Conservation (phyloP, 768 basidiomycete genomes). For the Russula sp. region DNA sequence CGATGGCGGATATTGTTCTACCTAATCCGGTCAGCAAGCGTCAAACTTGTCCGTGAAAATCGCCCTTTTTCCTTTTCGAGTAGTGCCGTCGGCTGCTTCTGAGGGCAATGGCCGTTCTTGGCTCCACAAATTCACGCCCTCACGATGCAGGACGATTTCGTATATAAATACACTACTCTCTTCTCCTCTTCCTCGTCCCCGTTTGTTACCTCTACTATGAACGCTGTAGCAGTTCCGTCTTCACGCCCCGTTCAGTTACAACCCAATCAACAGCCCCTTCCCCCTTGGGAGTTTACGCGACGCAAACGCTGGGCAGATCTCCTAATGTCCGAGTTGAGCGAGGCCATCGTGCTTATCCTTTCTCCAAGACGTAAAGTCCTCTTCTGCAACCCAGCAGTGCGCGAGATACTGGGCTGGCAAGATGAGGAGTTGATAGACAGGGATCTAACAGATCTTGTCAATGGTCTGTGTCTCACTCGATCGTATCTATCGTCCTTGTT, state of each 20-base stretch:
- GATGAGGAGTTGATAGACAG: conserved; percentile 65
- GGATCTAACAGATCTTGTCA: conserved; percentile 56
- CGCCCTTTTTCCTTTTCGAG: conserved; percentile 3
- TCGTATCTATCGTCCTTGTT: conserved; percentile 15
- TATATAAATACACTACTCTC: neutral
- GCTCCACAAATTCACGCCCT: conserved; percentile 13
- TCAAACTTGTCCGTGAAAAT: conserved; percentile 3
- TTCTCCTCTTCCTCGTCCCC: neutral
- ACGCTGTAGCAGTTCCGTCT: conserved; percentile 5
- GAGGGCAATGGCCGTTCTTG: conserved; percentile 6
- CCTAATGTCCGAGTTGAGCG: conserved; percentile 66
- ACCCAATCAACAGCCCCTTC: conserved; percentile 15
- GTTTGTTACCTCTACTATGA: conserved; percentile 3
- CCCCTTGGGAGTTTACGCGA: conserved; percentile 72
- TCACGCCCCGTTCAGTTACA: conserved; percentile 8
- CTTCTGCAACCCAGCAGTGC: conserved; percentile 60
- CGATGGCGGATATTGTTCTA: conserved; percentile 82
- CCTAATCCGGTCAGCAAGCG: conserved; percentile 32
- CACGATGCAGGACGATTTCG: neutral
- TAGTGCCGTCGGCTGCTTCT: conserved; percentile 12
- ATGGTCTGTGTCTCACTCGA: conserved; percentile 28
- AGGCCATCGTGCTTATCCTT: conserved; percentile 61
- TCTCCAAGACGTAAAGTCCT: conserved; percentile 56
- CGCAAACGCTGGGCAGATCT: conserved; percentile 84
- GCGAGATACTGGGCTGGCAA: conserved; percentile 71